phyloP scores from a whole-genome alignment of 768 basidiomycete genomes.

The Pulveroboletus sp. region DNA sequence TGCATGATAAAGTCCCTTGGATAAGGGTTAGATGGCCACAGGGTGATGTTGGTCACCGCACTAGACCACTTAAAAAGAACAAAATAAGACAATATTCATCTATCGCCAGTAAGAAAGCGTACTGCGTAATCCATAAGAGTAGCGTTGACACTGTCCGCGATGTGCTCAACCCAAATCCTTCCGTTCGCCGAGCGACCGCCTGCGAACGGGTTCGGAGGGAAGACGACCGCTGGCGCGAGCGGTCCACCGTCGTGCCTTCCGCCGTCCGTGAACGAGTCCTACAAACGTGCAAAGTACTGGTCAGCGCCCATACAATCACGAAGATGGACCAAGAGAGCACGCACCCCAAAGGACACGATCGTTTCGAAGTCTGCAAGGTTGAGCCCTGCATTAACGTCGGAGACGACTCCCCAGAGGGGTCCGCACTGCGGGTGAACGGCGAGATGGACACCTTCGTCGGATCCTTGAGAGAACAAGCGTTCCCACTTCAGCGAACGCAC shows the following conservation, averaged over 20 bases:
- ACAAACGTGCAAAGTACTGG: neutral
- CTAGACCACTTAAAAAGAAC: constrained; percentile 28
- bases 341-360: constrained; percentile 50
- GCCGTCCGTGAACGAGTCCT: constrained; percentile 51
- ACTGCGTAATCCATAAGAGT: constrained; percentile 50
- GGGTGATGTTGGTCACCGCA: constrained; percentile 42
- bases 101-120: constrained; percentile 5
- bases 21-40: constrained; percentile 50
- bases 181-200: constrained; percentile 52
- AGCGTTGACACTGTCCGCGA: constrained; percentile 38
- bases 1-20: constrained; percentile 47
- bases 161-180: constrained; percentile 44
- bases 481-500: constrained; percentile 8
- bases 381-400: constrained; percentile 49
- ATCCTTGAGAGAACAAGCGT: constrained; percentile 7
- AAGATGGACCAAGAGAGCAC: constrained; percentile 2
- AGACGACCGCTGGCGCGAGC: constrained; percentile 38
- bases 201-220: constrained; percentile 41
- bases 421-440: constrained; percentile 46
- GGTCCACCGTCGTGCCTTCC: constrained; percentile 43
- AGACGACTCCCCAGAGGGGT: constrained; percentile 33
- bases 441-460: constrained; percentile 32
- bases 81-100: neutral
- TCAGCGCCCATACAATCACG: neutral
- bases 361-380: constrained; percentile 35